Evolutionary conservation across 441 rosid species (phyloP).

Genomic region (Bruguiera hainesii): DNA sequence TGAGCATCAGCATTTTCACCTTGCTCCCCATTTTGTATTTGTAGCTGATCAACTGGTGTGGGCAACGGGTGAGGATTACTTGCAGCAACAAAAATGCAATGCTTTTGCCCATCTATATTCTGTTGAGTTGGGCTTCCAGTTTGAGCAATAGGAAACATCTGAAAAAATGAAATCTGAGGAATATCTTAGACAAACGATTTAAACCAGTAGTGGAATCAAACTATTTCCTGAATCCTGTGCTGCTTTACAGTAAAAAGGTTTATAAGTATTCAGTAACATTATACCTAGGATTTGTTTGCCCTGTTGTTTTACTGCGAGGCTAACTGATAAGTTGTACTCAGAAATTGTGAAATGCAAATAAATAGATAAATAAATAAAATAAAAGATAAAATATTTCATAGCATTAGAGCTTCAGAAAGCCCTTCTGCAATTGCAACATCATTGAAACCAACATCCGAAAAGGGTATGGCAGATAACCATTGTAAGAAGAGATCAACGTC

Average conservation of each 20-base stretch:
- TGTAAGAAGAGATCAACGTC: constrained; percentile 76
- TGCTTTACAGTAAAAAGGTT: background rate
- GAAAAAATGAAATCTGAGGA: constrained; percentile 27
- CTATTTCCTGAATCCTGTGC: background rate
- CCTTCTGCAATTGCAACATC: constrained; percentile 99
- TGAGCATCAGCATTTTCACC: constrained; percentile 58
- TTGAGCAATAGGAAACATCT: constrained; percentile 66
- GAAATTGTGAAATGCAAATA: constrained; percentile 10
- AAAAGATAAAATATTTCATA: constrained; percentile 22
- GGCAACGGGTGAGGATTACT: constrained; percentile 92
- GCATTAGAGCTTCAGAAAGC: constrained; percentile 96
- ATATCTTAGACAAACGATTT: constrained; percentile 13
- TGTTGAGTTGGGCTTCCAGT: constrained; percentile 68
- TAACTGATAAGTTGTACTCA: background rate
- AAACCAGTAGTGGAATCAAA: background rate
- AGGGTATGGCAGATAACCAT: constrained; percentile 74
- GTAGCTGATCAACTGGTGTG: constrained; percentile 90
- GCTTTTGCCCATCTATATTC: constrained; percentile 70
- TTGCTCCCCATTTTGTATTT: constrained; percentile 57
- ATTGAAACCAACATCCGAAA: constrained; percentile 87
- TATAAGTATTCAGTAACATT: background rate
- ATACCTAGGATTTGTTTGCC: too few relatives aligned
- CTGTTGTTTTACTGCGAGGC: too few relatives aligned
- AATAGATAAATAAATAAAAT: constrained; percentile 5
- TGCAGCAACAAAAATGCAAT: constrained; percentile 88